phyloP scores from a whole-genome alignment of 2,329 filamentous ascomycete genomes.

The Epichloe uncinata region DNA sequence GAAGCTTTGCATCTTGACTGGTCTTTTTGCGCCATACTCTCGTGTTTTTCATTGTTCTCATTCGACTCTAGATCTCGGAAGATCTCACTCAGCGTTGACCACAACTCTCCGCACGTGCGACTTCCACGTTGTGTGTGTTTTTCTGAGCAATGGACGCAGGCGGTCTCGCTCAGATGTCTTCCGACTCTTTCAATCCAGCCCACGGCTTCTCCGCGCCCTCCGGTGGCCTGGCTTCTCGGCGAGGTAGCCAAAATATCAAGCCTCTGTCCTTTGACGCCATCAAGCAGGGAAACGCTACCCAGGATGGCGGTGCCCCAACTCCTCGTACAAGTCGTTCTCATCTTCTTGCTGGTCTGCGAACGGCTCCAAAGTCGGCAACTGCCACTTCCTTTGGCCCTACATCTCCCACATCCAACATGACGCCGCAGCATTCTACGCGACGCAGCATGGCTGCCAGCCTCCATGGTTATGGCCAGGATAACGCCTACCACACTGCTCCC shows the following conservation, averaged over 20 bases:
- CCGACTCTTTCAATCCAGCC: constrained; percentile 61
- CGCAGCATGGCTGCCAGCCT: constrained; percentile 31
- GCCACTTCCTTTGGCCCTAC: constrained; percentile 59
- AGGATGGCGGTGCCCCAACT: constrained; percentile 58
- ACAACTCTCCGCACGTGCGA: background rate
- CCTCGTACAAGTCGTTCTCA: constrained; percentile 92
- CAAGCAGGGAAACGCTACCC: constrained; percentile 56
- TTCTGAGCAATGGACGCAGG: constrained; percentile 71
- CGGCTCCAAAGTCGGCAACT: constrained; percentile 76
- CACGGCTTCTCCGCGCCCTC: constrained; percentile 63
- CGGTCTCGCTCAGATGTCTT: constrained; percentile 99
- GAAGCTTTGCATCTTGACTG: background rate
- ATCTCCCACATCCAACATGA: constrained; percentile 34
- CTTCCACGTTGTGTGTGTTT: background rate
- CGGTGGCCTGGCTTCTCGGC: constrained; percentile 69
- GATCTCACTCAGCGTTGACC: background rate
- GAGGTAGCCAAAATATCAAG: constrained; percentile 81
- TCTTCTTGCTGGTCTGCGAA: constrained; percentile 82
- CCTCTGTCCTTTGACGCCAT: constrained; percentile 66
- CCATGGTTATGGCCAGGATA: constrained; percentile 31
- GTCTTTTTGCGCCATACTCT: background rate
- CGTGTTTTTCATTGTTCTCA: background rate
- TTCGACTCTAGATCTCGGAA: background rate
- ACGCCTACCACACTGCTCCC: constrained; percentile 31
- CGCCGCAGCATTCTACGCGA: constrained; percentile 29